Evolutionary conservation across 2,329 filamentous ascomycete species (phyloP), one percentile per base, ranked within the genome.

Genomic region (Trichoderma arundinaceum): DNA sequence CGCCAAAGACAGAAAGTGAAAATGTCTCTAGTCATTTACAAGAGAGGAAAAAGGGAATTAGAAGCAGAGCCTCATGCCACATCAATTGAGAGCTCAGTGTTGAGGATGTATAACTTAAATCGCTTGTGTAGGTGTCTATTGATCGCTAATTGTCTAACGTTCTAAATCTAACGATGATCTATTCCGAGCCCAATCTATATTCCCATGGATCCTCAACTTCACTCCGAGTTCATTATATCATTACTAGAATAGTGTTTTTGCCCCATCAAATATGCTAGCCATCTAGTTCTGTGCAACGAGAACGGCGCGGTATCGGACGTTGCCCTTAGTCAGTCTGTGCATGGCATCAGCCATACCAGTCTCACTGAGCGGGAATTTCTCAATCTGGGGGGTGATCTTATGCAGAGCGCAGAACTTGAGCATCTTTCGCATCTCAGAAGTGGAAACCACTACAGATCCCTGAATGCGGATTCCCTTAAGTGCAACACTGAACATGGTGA

Each of bases 381-480:
- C 78, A 38, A 88, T 80, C 83, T 83, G 86, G 1, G 84, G 83
- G 75, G 83, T 80, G 22, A 88, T 74, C 1, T 80, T 78, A 74
- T 87, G 83, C 57, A 85, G 79, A 0, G 80, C 84, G 13, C 83
- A 86, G 67, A 89, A 79, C 63, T 82, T 69, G 61, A 89, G 72
- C 86, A 89, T 89, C 69, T 86, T 83, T 61, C 81, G 77, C 57
- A 88, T 88, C 71, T 88, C 83, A 19, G 74, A 74, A 1, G 86
- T 84, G 28, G 79, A 79, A 3, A 85, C 84, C 67, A 86, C 75
- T 22, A 69, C 60, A 10, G 74, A 75, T 4, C 83, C 84, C 12
- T 51, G 59, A 54, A 65, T 60, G 13, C 54, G 41, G 44, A 51
- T 58, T 12, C 44, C 54, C 44, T 60, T 65, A 17, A 60, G 8